Evolutionary conservation across 1,139 yeast genomes (phyloP).

Genomic region (Zygosaccharomyces sapae): DNA sequence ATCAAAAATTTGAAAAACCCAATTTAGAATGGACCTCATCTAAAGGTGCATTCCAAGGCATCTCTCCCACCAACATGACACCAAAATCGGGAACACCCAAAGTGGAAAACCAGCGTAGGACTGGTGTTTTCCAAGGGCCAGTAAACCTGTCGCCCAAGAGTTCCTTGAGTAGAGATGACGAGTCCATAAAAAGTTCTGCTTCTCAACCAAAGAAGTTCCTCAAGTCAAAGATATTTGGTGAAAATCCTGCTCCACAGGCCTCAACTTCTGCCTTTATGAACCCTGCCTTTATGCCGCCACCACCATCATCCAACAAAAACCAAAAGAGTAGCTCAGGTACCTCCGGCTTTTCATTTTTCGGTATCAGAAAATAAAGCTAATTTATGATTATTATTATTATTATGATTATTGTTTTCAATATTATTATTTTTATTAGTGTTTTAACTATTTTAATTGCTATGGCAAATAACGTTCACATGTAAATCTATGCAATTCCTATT

Average conservation of each 20-base stretch:
- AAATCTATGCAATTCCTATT: no score
- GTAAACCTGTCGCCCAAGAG: conserved; percentile 8
- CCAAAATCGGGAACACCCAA: conserved; percentile 6
- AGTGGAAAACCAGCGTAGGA: conserved; percentile 8
- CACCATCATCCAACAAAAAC: conserved; percentile 11
- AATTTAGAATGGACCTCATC: conserved; percentile 14
- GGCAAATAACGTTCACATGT: neutral
- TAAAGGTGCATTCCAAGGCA: conserved; percentile 9
- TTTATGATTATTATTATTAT: neutral
- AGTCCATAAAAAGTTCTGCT: conserved; percentile 2
- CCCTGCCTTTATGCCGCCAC: conserved; percentile 20
- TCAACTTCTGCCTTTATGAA: conserved; percentile 17
- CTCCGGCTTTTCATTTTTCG: conserved; percentile 23
- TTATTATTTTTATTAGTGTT: neutral
- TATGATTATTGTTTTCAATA: neutral
- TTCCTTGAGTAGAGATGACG: conserved; percentile 8
- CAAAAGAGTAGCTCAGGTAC: conserved; percentile 13
- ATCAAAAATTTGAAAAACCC: conserved; percentile 11
- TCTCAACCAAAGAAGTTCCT: conserved; percentile 7
- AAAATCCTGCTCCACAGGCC: conserved; percentile 6
- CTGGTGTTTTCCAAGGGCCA: conserved; percentile 6
- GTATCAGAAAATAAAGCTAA: conserved; percentile 19
- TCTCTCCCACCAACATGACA: conserved; percentile 7
- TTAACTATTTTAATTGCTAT: neutral
- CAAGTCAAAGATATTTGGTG: conserved; percentile 11